Evolutionary conservation across 106 monocot species (phyloP).

Genomic region (Acorus calamus): DNA sequence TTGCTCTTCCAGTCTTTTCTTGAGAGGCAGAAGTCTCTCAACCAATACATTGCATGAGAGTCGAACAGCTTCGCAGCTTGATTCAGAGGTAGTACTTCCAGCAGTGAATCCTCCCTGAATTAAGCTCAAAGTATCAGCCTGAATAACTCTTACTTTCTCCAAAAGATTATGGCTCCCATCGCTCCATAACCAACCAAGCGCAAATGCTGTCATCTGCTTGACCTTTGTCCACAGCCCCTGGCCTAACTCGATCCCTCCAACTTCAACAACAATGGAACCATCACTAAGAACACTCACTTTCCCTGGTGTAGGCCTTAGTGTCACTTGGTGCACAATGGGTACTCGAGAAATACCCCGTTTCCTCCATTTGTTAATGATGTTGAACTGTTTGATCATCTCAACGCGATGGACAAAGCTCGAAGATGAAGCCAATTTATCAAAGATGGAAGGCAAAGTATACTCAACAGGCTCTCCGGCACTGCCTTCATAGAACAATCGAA

Average conservation of each 20-base stretch:
- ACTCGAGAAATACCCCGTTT: constrained; percentile 68
- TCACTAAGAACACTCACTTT: constrained; percentile 67
- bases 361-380: constrained; percentile 45
- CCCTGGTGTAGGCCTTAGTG: constrained; percentile 41
- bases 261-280: constrained; percentile 73
- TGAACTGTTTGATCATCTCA: constrained; percentile 34
- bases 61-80: constrained; percentile 68
- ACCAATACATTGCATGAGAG: constrained; percentile 49
- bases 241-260: constrained; percentile 79
- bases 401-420: constrained; percentile 20
- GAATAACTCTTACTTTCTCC: constrained; percentile 52
- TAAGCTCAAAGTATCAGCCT: constrained; percentile 74
- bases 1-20: constrained; percentile 28
- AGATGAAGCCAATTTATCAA: constrained; percentile 22
- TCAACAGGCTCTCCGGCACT: constrained; percentile 31
- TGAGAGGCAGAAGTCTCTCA: constrained; percentile 43
- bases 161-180: constrained; percentile 36
- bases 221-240: constrained; percentile 95
- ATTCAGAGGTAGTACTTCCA: constrained; percentile 80
- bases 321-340: constrained; percentile 40
- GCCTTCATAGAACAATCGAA: constrained; percentile 30
- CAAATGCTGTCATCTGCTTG: constrained; percentile 72
- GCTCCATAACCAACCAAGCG: constrained; percentile 43
- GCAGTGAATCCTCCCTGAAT: constrained; percentile 65
- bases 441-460: constrained; percentile 49